Base-by-base conservation (phyloP, 495 filamentous ascomycete species). In the Podospora bellae-mahoneyi region DNA sequence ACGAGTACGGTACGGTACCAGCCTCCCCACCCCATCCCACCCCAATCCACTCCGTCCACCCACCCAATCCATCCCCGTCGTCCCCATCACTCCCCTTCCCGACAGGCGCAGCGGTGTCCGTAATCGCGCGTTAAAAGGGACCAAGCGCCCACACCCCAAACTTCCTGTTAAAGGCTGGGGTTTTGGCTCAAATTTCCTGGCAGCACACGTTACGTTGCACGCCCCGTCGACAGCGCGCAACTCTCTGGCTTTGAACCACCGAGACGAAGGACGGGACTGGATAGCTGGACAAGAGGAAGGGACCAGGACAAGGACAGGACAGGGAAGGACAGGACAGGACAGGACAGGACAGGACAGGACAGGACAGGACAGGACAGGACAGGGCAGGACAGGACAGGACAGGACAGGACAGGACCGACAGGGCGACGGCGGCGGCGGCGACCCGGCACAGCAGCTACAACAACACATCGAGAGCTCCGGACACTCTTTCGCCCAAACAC, bases 101-200 rank as follows among this genome's bases (percentile, higher is more conserved):
- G 72, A 73, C 78, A 79, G 76, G 77, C 78, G 77, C 77, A 79
- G 72, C 73, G 76, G 30, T 20, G 61, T n/a, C 32, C 30, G 61
- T 80, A 82, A 82, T 81, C 79, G 80, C 80, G 80, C 80, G 80
- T 82, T 71, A 80, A 80, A 77, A 74, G 56, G 61, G 53, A 56
- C 67, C 69, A 75, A 70, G 72, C 68, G 70, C 70, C 72, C 64
- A 63, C 53, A 23, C 58, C 28, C 68, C 55, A 13, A 58, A 19
- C 60, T 59, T 59, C 63, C 59, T 57, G 39, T 59, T 53, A 55
- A 68, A 68, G 56, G 54, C 56, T 64, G 62, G 62, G 60, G 58
- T 54, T 27, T 18, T 16, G 26, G 68, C 54, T 62, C 58, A 57
- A 57, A 13, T 55, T 64, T 60, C 53, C 57, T 57, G 58, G 63